A percentile compares a stretch with the other conserved stretches of the same genome.
Conservation (phyloP, 129 eudicot species). For the Saposhnikovia divaricata region DNA sequence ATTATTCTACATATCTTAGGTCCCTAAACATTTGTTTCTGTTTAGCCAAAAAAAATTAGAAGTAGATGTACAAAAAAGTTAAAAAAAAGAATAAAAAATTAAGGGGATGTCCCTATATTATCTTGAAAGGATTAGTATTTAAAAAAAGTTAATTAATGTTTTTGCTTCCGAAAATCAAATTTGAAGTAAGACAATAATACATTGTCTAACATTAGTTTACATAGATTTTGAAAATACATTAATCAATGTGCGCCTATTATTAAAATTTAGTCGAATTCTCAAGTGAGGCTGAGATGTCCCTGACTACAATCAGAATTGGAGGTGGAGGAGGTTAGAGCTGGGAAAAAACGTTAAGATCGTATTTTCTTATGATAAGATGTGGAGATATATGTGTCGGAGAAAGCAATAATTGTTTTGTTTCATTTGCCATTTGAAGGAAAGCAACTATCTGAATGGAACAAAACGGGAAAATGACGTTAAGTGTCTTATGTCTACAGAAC, state of each 20-base stretch:
- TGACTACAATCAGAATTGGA: not conserved
- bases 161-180: not conserved
- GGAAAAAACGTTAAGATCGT: not conserved
- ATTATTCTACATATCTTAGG: no score
- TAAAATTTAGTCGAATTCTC: not conserved
- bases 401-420: not conserved
- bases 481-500: not conserved
- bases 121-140: not conserved
- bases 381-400: not conserved
- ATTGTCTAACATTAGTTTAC: no score
- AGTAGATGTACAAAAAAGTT: not conserved
- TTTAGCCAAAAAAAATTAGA: not conserved
- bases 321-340: not conserved
- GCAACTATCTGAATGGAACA: not conserved
- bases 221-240: not conserved
- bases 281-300: not conserved
- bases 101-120: not conserved
- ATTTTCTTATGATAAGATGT: not conserved
- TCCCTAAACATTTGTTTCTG: not conserved
- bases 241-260: not conserved
- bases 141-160: not conserved
- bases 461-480: not conserved
- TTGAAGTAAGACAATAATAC: no score
- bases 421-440: not conserved
- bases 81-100: no score